Base-by-base conservation (phyloP, 139 green algal genomes). In the Chlorella sp. region DNA sequence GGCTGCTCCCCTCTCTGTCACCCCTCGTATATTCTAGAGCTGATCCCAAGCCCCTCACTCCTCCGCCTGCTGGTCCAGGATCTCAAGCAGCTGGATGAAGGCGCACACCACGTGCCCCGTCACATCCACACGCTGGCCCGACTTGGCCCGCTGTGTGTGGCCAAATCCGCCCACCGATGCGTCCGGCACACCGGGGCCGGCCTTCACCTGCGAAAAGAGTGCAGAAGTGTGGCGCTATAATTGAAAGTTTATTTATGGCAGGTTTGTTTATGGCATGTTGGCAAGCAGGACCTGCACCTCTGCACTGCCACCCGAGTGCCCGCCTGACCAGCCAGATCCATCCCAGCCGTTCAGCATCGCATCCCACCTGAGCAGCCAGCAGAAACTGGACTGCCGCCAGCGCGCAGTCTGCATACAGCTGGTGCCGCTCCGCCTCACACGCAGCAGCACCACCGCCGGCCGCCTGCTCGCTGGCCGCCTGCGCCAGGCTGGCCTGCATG, bases 401-500 rank as follows among this genome's bases (percentile, higher is more conserved):
- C 28, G 51, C 51, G 74, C 47, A 64, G 6, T 55, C 74, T 4
- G 47, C 74, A 44, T 80, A 80, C 47, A 16, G 30, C n/a, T 80
- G 47, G 11, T n/a, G 36, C 36, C 25, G 36, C 69, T 38, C 39
- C 39, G 34, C 39, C 4, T 57, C 39, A 6, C 6, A 34, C 13
- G 68, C 68, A n/a, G 32, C 68, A 3, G 28, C 34, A 0, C 34
- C 18, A 1, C 30, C 68, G 38, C 20, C 0, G 34, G 17, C 68
- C 17, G 25, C 34, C 68, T 25, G 34, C 34, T n/a, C 34, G 23
- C 34, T 47, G 32, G 34, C 34, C 30, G 68, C 68, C 34, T 74
- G 28, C 18, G 51, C 74, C n/a, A n/a, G 13, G 30, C 30, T 30
- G 47, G 18, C 74, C 74, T 87, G 78, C 38, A 96, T 71, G 74